Base-by-base conservation (phyloP, 1,284 basidiomycete genomes). In the Sporisorium exsertum region DNA sequence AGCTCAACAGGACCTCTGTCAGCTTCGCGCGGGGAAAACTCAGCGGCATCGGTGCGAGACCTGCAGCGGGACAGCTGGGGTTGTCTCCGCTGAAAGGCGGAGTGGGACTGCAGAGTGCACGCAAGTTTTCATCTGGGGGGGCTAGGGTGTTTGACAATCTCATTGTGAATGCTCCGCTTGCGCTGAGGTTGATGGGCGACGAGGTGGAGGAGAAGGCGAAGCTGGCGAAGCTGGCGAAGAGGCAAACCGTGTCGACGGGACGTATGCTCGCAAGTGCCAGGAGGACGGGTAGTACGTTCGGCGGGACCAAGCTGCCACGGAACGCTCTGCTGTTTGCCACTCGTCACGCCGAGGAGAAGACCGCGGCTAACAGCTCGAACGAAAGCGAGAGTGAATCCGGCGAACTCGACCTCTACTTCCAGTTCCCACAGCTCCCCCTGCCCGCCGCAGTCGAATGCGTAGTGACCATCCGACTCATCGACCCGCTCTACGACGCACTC, bases 81-180 rank as follows among this genome's bases (percentile, higher is more conserved):
- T 2, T 59, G 13, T 63, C 67, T 5, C 70, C 72, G 3, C n/a
- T 75, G n/a, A 29, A 55, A 10, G 72, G 67, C 2, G 67, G 64
- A 1, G 49, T 67, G 2, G 77, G 77, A 0, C 45, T 78, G 29
- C 72, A 78, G 24, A 52, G 51, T 0, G 56, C 72, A 7, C 26
- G 77, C 16, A 65, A 76, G 13, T 78, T 78, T 45, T 72, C 68
- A 0, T 51, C 33, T 18, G 65, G 66, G 22, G 62, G 76, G 13
- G 68, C 67, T 18, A 52, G 69, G 32, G 61, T 70, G 32, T 72
- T 76, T 47, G 77, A 75, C 26, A 63, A 72, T 22, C 52, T 78
- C 13, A 56, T 78, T 22, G 70, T 70, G 10, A 64, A 78, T n/a
- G 67, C 77, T 18, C 77, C 77, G 24, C 58, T 78, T 1, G 77